Evolutionary conservation across 371 early-diverging fungal genomes (phyloP).

Genomic region (Furculomyces boomerangus): DNA sequence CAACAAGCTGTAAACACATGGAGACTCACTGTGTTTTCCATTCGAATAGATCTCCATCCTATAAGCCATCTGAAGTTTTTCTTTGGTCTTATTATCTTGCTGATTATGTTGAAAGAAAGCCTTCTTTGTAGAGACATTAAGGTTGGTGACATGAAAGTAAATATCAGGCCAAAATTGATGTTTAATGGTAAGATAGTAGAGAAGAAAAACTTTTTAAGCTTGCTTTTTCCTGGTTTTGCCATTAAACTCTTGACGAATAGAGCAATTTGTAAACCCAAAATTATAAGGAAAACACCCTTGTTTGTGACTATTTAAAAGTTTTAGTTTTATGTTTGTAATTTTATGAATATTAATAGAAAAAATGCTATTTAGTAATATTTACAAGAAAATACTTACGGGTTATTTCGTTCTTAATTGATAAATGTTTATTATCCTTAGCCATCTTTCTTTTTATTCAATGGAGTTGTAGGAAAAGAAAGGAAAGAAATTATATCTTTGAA

Average conservation of each 20-base stretch:
- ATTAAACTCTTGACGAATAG: not conserved
- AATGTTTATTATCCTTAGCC: not conserved
- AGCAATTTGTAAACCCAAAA: not conserved
- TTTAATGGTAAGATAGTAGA: not conserved
- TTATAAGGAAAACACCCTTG: not conserved
- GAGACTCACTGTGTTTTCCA: constrained; percentile 51
- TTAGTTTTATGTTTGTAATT: not conserved
- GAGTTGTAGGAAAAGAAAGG: no score
- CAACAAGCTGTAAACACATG: constrained; percentile 46
- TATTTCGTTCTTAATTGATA: not conserved
- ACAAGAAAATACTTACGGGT: not conserved
- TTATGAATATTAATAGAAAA: not conserved
- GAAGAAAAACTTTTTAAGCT: not conserved
- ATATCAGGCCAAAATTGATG: constrained; percentile 18
- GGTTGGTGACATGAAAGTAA: constrained; percentile 25
- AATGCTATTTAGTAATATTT: not conserved
- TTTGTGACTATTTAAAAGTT: not conserved
- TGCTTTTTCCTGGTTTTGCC: not conserved
- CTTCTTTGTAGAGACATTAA: constrained; percentile 27
- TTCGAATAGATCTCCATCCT: constrained; percentile 28
- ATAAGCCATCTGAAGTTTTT: not conserved
- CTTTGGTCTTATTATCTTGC: not conserved
- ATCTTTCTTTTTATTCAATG: not conserved
- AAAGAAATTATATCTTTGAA: no score
- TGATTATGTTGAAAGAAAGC: constrained; percentile 16